phyloP scores from a whole-genome alignment of 139 green algal genomes.

The Chlamydomonas sphaeroides region DNA sequence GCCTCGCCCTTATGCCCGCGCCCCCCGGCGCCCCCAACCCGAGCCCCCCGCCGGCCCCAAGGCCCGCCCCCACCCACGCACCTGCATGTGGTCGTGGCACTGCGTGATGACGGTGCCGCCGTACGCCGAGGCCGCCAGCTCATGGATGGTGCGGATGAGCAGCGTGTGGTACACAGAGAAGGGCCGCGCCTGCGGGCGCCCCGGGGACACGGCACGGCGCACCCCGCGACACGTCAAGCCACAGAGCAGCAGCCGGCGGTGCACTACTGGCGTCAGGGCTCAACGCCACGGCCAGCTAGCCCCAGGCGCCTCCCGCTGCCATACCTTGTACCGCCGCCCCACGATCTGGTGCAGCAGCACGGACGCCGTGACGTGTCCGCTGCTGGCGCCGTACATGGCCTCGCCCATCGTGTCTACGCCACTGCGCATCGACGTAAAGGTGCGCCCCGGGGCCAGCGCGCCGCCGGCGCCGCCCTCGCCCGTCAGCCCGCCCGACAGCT shows the following conservation, averaged over 20 bases:
- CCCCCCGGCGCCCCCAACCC: neutral
- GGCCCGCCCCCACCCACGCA: neutral
- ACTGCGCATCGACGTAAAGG: neutral
- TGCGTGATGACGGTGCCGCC: conserved; percentile 34
- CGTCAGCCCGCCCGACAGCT: conserved; percentile 5
- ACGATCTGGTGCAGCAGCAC: conserved; percentile 36
- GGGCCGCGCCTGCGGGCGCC: conserved; percentile 8
- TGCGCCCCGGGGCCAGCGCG: neutral
- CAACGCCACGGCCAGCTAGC: too few relatives aligned
- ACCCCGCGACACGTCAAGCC: too few relatives aligned
- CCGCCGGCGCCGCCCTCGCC: neutral
- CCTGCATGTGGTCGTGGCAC: conserved; percentile 43
- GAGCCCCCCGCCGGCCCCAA: neutral
- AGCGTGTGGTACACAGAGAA: conserved; percentile 41
- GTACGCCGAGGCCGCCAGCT: conserved; percentile 20
- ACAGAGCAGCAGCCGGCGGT: too few relatives aligned
- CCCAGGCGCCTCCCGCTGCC: too few relatives aligned
- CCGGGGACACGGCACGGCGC: too few relatives aligned
- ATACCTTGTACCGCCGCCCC: conserved; percentile 18
- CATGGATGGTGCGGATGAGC: conserved; percentile 40
- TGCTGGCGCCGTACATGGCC: neutral
- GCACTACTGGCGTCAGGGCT: too few relatives aligned
- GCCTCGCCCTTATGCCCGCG: too few relatives aligned
- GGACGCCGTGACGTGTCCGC: conserved; percentile 25
- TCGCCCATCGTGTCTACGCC: conserved; percentile 2